Evolutionary conservation across 495 filamentous ascomycete genomes (phyloP).

Genomic region (Beverwykella pulmonaria): DNA sequence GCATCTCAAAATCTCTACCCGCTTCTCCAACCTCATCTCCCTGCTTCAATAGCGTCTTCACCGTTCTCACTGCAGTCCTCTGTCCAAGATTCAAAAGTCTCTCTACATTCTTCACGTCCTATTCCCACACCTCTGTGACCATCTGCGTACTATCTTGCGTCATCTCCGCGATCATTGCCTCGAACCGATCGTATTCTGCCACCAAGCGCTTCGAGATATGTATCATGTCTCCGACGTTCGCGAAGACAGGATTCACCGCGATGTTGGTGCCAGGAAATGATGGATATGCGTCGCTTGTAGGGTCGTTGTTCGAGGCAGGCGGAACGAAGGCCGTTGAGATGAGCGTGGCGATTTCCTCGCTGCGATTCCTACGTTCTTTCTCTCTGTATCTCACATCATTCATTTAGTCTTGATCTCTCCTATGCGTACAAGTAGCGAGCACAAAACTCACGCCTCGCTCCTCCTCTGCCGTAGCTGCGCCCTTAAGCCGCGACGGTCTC

Average conservation of each 20-base stretch:
- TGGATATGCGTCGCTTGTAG: neutral
- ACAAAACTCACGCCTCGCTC: slow-evolving; percentile 15
- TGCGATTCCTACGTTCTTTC: neutral
- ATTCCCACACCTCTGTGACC: slow-evolving; percentile 6
- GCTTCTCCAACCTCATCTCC: slow-evolving; percentile 10
- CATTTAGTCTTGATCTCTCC: neutral
- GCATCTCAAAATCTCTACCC: slow-evolving; percentile 2
- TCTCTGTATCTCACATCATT: neutral
- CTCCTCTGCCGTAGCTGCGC: slow-evolving; percentile 9
- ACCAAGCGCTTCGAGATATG: slow-evolving; percentile 11
- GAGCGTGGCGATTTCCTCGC: slow-evolving; percentile 1
- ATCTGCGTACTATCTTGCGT: neutral
- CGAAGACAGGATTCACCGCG: slow-evolving; percentile 1
- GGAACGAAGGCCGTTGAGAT: neutral
- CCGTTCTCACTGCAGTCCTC: slow-evolving; percentile 19
- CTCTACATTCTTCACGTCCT: slow-evolving; percentile 21
- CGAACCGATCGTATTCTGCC: slow-evolving; percentile 8
- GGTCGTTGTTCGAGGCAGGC: neutral
- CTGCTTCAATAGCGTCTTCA: slow-evolving; percentile 23
- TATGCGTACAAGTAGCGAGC: neutral
- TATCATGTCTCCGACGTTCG: neutral
- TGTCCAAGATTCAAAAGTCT: slow-evolving; percentile 24
- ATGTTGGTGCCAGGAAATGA: slow-evolving; percentile 21
- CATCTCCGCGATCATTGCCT: neutral
- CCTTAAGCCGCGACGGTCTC: slow-evolving; percentile 8